Conservation (phyloP, 345 rosid species). For the Corymbia maculata region DNA sequence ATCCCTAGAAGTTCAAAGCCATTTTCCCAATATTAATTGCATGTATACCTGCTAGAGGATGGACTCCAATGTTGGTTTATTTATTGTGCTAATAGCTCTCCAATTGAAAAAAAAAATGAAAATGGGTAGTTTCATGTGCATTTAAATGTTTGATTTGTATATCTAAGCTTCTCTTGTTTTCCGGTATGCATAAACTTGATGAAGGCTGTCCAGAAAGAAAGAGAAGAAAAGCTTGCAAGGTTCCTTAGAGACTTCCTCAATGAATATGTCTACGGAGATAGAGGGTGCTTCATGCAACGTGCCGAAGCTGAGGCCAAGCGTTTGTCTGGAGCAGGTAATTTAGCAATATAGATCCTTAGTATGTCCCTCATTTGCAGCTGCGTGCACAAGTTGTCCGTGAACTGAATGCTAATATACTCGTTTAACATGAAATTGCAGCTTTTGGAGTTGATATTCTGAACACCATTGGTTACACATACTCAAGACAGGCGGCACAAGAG, state of each 20-base stretch:
- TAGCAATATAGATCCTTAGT: background rate
- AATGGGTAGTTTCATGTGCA: background rate
- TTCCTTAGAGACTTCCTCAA: slow-evolving; percentile 36
- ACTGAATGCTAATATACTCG: background rate
- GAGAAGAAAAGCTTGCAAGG: slow-evolving; percentile 67
- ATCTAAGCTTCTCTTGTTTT: background rate
- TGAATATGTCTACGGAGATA: slow-evolving; percentile 52
- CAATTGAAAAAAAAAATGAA: background rate
- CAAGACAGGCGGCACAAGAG: slow-evolving; percentile 62
- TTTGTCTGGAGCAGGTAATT: slow-evolving; percentile 41
- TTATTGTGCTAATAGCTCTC: background rate
- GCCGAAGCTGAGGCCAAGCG: slow-evolving; percentile 55
- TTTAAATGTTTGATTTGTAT: background rate
- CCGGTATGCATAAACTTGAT: background rate
- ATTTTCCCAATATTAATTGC: background rate
- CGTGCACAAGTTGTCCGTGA: background rate
- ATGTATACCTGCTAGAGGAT: background rate
- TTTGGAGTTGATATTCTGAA: slow-evolving; percentile 45
- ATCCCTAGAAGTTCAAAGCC: background rate
- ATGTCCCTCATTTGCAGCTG: background rate
- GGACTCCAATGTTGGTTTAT: background rate
- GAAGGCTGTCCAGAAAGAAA: slow-evolving; percentile 60
- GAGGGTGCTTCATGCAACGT: slow-evolving; percentile 31
- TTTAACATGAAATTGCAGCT: slow-evolving; percentile 18
- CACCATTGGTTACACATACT: slow-evolving; percentile 52